Evolutionary conservation across 2,329 filamentous ascomycete genomes (phyloP).

Genomic region (Ophiocordyceps robertsii): DNA sequence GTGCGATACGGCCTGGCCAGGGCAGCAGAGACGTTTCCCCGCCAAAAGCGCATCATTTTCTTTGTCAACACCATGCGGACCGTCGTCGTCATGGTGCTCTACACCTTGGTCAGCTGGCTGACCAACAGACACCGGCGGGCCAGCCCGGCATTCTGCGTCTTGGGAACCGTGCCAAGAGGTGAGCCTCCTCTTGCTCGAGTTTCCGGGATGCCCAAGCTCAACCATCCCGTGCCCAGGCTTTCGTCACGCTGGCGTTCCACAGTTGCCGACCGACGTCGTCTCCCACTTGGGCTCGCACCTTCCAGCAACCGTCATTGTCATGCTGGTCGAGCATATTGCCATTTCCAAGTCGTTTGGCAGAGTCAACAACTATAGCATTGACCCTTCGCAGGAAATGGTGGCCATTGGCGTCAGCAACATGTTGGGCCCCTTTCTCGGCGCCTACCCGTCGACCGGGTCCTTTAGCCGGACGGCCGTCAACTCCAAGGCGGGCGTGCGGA

Average conservation of each 20-base stretch:
- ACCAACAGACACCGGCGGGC: conserved; percentile 56
- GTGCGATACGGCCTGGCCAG: conserved; percentile 55
- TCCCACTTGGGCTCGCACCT: conserved; percentile 56
- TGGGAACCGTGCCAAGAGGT: conserved; percentile 65
- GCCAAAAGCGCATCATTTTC: conserved; percentile 64
- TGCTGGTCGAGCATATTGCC: conserved; percentile 92
- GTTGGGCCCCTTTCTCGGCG: conserved; percentile 81
- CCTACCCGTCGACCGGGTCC: conserved; percentile 84
- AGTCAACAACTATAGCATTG: conserved; percentile 90
- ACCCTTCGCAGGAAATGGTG: conserved; percentile 91
- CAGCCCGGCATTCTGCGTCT: conserved; percentile 57
- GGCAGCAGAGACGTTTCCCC: conserved; percentile 55
- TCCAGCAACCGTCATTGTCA: conserved; percentile 80
- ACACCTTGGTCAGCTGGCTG: conserved; percentile 81
- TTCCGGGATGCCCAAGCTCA: not conserved
- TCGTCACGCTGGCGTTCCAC: conserved; percentile 61
- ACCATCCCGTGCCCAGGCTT: conserved; percentile 41
- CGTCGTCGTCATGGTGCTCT: conserved; percentile 81
- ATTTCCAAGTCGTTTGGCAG: conserved; percentile 95
- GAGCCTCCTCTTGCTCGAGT: not conserved
- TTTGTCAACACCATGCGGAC: conserved; percentile 86
- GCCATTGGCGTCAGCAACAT: conserved; percentile 87
- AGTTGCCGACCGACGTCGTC: conserved; percentile 53
- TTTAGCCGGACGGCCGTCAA: conserved; percentile 96
- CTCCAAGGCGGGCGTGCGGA: conserved; percentile 88